These are phyloP conservation scores for Plenodomus biglobosus DNA, from an alignment of 2,329 filamentous ascomycete genomes.

Conservation along the genomic window DNA sequence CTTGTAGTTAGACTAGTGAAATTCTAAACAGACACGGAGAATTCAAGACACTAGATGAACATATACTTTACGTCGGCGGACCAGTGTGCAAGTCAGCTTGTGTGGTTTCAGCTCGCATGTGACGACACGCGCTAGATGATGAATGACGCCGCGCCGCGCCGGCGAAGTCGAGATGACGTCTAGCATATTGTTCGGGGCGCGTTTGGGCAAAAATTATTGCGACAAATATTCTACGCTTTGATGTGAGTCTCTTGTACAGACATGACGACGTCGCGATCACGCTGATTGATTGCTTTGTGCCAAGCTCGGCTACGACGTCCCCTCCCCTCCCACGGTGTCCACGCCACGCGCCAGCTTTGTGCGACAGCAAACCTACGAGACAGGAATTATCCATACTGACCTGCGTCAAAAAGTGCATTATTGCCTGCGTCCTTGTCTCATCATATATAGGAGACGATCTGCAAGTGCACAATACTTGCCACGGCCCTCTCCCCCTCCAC, in stretches of 20 bases:
- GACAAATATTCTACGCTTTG: background rate
- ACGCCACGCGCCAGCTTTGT: slow-evolving; percentile 6
- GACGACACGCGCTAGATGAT: slow-evolving; percentile 8
- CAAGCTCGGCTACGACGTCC: slow-evolving; percentile 16
- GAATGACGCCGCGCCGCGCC: slow-evolving; percentile 17
- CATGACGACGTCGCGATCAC: slow-evolving; percentile 1
- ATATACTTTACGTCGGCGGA: no score
- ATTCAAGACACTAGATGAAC: no score
- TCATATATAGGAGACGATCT: background rate
- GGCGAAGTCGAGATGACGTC: slow-evolving; percentile 16
- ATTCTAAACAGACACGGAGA: no score
- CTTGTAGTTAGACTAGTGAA: no score
- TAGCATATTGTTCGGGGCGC: slow-evolving; percentile 2
- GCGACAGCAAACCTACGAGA: slow-evolving; percentile 7
- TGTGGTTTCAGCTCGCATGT: background rate
- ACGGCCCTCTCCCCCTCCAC: background rate
- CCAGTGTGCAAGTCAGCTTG: no score
- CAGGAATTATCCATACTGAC: background rate
- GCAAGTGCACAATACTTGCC: background rate
- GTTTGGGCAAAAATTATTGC: background rate
- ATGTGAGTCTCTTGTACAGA: background rate
- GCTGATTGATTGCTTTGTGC: slow-evolving; percentile 4
- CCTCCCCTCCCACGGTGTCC: slow-evolving; percentile 2
- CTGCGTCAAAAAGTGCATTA: background rate
- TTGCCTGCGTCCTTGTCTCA: background rate